Evolutionary conservation across 306 rosid species (phyloP).

Genomic region (Oemleria cerasiformis): DNA sequence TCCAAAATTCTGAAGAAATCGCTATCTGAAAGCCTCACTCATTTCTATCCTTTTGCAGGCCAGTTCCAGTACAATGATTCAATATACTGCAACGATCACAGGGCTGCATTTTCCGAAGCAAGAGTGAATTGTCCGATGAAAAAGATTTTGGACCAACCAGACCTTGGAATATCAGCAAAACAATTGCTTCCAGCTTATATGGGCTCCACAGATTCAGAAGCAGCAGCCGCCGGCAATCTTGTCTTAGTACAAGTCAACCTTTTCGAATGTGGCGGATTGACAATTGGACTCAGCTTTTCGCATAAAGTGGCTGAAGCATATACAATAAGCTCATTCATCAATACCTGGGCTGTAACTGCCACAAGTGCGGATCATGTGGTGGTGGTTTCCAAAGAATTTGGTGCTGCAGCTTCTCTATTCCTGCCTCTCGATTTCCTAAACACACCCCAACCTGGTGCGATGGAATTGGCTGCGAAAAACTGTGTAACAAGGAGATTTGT

Average conservation of each 20-base stretch:
- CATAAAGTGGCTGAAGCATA: neutral
- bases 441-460: neutral
- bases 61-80: conserved; percentile 23
- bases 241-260: conserved; percentile 33
- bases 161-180: neutral
- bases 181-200: conserved; percentile 29
- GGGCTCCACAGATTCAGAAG: neutral
- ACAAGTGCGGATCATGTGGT: neutral
- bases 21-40: conserved; percentile 39
- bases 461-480: conserved; percentile 5
- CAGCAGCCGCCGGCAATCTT: conserved; percentile 12
- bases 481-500: conserved; percentile 35
- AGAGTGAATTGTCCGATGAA: conserved; percentile 20
- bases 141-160: conserved; percentile 26
- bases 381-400: neutral
- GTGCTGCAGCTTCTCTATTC: neutral
- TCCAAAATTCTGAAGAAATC: conserved; percentile 36
- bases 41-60: conserved; percentile 48
- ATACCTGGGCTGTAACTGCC: neutral
- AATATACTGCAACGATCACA: conserved; percentile 46
- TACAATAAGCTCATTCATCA: neutral
- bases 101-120: conserved; percentile 30
- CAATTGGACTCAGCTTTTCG: neutral
- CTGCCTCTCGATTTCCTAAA: neutral
- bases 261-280: conserved; percentile 2